Evolutionary conservation across 805 yeast genomes (phyloP), one percentile per base, ranked within the genome.

Genomic region (Starmera amethionina): DNA sequence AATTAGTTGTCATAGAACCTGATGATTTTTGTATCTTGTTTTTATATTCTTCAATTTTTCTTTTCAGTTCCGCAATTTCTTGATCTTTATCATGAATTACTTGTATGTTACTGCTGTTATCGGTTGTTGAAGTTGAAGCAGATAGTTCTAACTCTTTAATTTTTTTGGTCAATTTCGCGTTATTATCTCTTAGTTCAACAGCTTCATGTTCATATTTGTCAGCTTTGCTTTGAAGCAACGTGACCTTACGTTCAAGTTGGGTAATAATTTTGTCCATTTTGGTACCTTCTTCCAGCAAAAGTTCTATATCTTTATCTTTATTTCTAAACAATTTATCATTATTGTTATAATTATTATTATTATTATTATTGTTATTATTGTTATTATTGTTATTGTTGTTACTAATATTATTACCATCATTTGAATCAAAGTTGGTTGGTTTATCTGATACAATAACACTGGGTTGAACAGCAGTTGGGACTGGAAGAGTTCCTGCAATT

Each of bases 241-340:
- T 19, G 40, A 52, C 58, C 33, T 56, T 51, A 18, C 50, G 45
- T 44, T 68, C 70, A 19, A 68, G 55, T 10, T 55, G 54, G 3
- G 70, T 59, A 19, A 70, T 68, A 34, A 58, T 58, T 12, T 50
- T 46, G 44, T 76, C 80, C 72, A 73, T 67, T 44, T 72, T 64
- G 15, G 70, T 60, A 33, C 73, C 70, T 48, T 72, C 77, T 28
- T 63, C 66, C 22, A 70, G 48, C 10, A 74, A 54, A 32, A 68
- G 44, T 42, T 65, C 64, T 27, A 72, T 59, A 44, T 73, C 77
- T 38, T 68, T 62, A 36, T 70, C 70, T 40, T 62, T 61, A 37
- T 56, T 52, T 40, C 57, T 51, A 14, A 62, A 58, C 16, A 56
- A 36, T 1, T 60, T 59, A 37, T 56, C 40, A 7, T 38, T 32